These are phyloP conservation scores for Chrysanthemum seticuspe DNA, from an alignment of 129 eudicot genomes.

Conservation along the genomic window DNA sequence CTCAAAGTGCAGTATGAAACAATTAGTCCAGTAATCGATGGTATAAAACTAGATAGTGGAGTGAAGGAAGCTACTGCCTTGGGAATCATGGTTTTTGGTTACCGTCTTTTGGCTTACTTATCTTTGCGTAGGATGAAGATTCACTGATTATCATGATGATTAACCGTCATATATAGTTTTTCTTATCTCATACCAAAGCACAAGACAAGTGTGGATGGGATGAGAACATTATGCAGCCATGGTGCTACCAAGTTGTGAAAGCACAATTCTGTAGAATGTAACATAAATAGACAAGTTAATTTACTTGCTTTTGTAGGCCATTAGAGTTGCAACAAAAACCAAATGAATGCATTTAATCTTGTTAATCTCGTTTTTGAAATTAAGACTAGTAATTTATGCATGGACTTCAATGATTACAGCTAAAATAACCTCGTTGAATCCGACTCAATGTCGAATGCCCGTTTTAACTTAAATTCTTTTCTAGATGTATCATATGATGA, in stretches of 20 bases:
- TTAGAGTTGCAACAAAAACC: neutral
- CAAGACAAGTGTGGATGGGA: no score
- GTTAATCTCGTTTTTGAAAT: neutral
- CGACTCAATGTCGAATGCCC: no score
- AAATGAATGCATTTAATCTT: neutral
- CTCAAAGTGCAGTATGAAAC: constrained; percentile 79
- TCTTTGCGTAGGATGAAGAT: neutral
- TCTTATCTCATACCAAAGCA: neutral
- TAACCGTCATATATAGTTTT: neutral
- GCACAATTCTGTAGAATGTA: neutral
- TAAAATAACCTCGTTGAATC: no score
- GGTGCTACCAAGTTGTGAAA: constrained; percentile 10
- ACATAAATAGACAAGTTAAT: neutral
- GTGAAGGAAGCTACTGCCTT: constrained; percentile 58
- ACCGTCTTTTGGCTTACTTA: constrained; percentile 58
- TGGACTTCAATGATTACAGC: neutral
- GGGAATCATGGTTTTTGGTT: constrained; percentile 73
- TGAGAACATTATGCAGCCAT: no score
- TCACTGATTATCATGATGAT: neutral
- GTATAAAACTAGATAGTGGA: constrained; percentile 57
- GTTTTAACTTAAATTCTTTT: no score
- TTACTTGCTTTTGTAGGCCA: constrained; percentile 9
- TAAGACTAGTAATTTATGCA: neutral
- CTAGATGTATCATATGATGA: no score
- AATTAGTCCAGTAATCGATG: constrained; percentile 43